These are phyloP conservation scores for Glutinoglossum americanum DNA, from an alignment of 495 filamentous ascomycete genomes.

Conservation along the genomic window DNA sequence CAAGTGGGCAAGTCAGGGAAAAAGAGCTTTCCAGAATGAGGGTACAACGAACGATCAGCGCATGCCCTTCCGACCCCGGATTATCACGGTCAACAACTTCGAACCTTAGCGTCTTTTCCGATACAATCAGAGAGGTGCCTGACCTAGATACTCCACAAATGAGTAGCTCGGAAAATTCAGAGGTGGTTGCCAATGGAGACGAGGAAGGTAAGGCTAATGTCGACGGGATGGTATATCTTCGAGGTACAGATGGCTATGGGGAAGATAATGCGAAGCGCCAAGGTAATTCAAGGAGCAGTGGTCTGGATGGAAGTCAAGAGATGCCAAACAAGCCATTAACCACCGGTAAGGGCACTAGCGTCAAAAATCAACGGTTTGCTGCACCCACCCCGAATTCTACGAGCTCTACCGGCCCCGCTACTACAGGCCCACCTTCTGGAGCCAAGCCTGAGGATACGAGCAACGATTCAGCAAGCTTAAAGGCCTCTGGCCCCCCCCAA, in stretches of 20 bases:
- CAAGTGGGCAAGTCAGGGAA: neutral
- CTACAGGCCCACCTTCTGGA: neutral
- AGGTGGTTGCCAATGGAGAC: neutral
- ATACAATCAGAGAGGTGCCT: neutral
- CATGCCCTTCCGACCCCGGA: neutral
- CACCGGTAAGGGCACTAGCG: neutral
- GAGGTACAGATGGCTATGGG: neutral
- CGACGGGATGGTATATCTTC: neutral
- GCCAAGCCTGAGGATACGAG: neutral
- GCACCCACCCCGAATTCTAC: neutral
- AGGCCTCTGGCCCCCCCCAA: neutral
- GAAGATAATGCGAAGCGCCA: neutral
- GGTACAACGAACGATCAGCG: neutral
- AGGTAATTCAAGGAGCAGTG: neutral
- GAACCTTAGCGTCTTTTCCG: neutral
- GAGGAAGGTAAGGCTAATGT: neutral
- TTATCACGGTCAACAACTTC: neutral
- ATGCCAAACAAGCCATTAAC: neutral
- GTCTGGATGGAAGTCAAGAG: neutral
- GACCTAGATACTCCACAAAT: neutral
- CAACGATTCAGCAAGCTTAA: neutral
- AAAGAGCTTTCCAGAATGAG: neutral
- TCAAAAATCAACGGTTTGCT: neutral
- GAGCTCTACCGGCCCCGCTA: neutral
- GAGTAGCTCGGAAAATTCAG: neutral